Evolutionary conservation across 139 green algal species (phyloP), one percentile per base, ranked within the genome.

Genomic region (Zygnema cylindricum): DNA sequence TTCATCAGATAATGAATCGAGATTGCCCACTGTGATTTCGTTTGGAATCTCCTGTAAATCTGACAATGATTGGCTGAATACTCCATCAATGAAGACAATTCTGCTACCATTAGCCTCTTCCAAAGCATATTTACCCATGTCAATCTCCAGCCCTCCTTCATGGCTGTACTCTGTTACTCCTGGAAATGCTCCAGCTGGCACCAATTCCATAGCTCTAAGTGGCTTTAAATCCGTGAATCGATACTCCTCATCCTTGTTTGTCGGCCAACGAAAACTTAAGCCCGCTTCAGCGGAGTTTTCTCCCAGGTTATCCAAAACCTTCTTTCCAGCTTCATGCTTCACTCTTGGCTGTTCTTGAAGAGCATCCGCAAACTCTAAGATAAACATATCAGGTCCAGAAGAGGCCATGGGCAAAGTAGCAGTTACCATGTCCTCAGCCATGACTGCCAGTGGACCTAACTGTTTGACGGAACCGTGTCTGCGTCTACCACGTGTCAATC

Each of bases 141-240:
- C 32, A 86, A 85, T 79, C 16, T 63, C 16, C 49, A 7, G 16
- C 16, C 49, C 49, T 63, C 16, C 49, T 16, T 63, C 49, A 63
- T 63, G 49, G 16, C 49, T 16, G 7, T 25, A 63, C 7, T 16
- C 49, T 63, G 7, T 63, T 33, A 83, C 76, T 55, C 71, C 41
- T 55, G 76, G 49, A 49, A 71, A 49, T 33, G n/a, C 16, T 35
- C 76, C 76, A 16, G 49, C 49, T 63, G 49, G 49, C 16, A 63
- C 16, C 35, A 84, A 3, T 25, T 41, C 33, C 33, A 39, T 30
- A 41, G 85, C 39, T 55, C 39, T 55, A 1, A 91, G 55, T 30
- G 49, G n/a, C 41, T 69, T 84, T 23, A 91, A 1, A 69, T 91
- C 86, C 21, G 86, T 91, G 71, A 91, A 91, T 23, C 86, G 79